Conservation (phyloP, 306 rosid species). For the Trifolium fragiferum region DNA sequence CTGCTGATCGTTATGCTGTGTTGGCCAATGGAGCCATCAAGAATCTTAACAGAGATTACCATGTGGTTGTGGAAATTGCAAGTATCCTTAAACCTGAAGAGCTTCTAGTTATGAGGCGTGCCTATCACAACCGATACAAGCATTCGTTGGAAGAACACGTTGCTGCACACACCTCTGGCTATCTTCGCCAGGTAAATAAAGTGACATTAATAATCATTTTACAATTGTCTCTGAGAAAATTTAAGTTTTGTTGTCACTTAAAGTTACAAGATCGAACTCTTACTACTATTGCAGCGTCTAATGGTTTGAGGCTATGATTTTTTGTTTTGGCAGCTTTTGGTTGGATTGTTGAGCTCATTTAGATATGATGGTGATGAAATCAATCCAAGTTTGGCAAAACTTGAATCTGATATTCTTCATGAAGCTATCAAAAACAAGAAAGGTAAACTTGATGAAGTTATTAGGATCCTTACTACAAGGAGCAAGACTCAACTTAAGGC, state of each 20-base stretch:
- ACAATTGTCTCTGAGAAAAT: neutral
- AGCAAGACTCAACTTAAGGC: slow-evolving; percentile 33
- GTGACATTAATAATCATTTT: too few species aligned
- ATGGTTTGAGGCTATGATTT: neutral
- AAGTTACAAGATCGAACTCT: neutral
- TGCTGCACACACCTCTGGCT: slow-evolving; percentile 64
- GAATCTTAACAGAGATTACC: slow-evolving; percentile 35
- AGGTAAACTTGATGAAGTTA: slow-evolving; percentile 58
- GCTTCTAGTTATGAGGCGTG: slow-evolving; percentile 61
- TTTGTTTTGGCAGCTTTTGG: slow-evolving; percentile 54
- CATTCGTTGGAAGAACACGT: slow-evolving; percentile 87
- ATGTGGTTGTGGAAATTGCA: slow-evolving; percentile 67
- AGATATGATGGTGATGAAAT: slow-evolving; percentile 54
- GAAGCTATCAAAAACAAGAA: slow-evolving; percentile 56
- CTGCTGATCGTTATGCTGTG: slow-evolving; percentile 40
- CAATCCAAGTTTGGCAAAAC: slow-evolving; percentile 48
- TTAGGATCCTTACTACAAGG: slow-evolving; percentile 56
- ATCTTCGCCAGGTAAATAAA: slow-evolving; percentile 59
- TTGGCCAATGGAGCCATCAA: slow-evolving; percentile 38
- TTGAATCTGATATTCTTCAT: slow-evolving; percentile 68
- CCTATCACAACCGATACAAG: slow-evolving; percentile 70
- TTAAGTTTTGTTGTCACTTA: neutral
- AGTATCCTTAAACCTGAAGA: slow-evolving; percentile 62
- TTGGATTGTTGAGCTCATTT: slow-evolving; percentile 56
- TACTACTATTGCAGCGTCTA: neutral